phyloP scores from a whole-genome alignment of 768 basidiomycete species.

The Gymnopilus junonius region DNA sequence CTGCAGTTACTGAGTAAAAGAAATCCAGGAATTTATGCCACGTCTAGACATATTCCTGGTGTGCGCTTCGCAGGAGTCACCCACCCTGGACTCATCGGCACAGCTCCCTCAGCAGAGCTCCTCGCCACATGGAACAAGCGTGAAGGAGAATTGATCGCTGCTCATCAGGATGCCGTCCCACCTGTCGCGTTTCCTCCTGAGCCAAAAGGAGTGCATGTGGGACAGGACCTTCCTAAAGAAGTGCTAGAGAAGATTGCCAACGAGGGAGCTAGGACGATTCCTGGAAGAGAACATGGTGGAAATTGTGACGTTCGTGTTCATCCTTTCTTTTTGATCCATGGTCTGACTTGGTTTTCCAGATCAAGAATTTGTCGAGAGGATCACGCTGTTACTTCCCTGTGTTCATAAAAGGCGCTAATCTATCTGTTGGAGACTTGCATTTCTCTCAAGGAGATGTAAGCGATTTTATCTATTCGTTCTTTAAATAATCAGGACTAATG shows the following conservation, averaged over 20 bases:
- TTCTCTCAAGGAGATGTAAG: conserved; percentile 78
- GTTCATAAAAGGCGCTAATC: conserved; percentile 73
- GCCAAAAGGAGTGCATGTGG: conserved; percentile 64
- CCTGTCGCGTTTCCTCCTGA: conserved; percentile 71
- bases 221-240: conserved; percentile 58
- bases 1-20: not conserved
- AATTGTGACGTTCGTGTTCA: conserved; percentile 63
- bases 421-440: conserved; percentile 80
- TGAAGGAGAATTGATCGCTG: conserved; percentile 65
- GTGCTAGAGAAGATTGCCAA: conserved; percentile 55
- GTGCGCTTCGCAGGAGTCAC: conserved; percentile 80
- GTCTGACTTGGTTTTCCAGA: conserved; percentile 41
- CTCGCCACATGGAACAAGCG: conserved; percentile 78
- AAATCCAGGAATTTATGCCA: conserved; percentile 63
- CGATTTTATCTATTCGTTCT: not conserved
- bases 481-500: not conserved
- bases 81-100: conserved; percentile 78
- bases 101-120: conserved; percentile 74
- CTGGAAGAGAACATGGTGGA: conserved; percentile 81
- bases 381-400: conserved; percentile 81
- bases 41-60: conserved; percentile 78
- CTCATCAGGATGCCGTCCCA: conserved; percentile 54
- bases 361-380: conserved; percentile 78
- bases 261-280: conserved; percentile 77
- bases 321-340: not conserved